Evolutionary conservation across 176 grass and related monocot genomes (phyloP).

Genomic region (Pontederia paniculata): DNA sequence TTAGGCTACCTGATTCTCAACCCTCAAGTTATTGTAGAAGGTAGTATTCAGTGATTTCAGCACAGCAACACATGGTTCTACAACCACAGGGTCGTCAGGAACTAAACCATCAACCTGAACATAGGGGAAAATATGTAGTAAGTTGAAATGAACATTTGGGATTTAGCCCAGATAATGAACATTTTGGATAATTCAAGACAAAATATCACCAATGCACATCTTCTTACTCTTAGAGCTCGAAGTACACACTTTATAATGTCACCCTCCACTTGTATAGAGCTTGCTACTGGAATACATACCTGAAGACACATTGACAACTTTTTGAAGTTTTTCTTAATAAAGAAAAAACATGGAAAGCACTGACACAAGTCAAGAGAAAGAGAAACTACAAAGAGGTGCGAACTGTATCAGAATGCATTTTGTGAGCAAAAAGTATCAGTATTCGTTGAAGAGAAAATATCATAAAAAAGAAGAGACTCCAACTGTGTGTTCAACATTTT

Average conservation of each 20-base stretch:
- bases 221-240: constrained; percentile 56
- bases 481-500: no score
- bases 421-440: no score
- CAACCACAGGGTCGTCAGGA: constrained; percentile 35
- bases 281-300: constrained; percentile 39
- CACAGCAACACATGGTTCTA: constrained; percentile 50
- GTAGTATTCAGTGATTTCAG: constrained; percentile 37
- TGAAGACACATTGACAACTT: constrained; percentile 15
- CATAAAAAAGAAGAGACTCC: no score
- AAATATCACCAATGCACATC: background rate
- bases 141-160: background rate
- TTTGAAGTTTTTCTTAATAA: constrained; percentile 11
- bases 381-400: constrained; percentile 6
- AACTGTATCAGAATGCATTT: constrained; percentile 2
- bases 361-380: background rate
- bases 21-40: constrained; percentile 63
- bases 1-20: constrained; percentile 30
- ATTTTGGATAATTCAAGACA: background rate
- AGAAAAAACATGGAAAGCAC: constrained; percentile 3
- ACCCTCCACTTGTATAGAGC: constrained; percentile 28
- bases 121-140: background rate
- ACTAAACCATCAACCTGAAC: constrained; percentile 49
- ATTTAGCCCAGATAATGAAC: constrained; percentile 11
- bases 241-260: constrained; percentile 31
- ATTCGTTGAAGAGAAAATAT: no score